Percentiles rank a stretch among this genome's conserved stretches.
Evolutionary conservation across 192 early-diverging fungal species (phyloP).

Genomic region (Rhizoclosmatium globosum): DNA sequence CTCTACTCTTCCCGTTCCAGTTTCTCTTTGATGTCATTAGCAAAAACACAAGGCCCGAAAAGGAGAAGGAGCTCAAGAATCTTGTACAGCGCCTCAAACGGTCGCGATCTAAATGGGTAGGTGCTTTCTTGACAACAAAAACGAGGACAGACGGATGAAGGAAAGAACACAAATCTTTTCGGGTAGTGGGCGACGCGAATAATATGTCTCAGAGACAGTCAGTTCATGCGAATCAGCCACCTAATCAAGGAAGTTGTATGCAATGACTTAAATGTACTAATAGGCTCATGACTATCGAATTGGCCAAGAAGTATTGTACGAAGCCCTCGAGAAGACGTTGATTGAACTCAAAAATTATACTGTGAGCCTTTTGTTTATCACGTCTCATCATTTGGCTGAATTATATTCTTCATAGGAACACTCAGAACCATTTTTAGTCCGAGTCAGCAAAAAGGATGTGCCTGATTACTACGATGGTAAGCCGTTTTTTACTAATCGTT

Average conservation of each 20-base stretch:
- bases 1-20: slow-evolving; percentile 38
- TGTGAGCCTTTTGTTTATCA: slow-evolving; percentile 35
- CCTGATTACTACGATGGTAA: slow-evolving; percentile 90
- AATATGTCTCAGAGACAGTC: too few relatives aligned
- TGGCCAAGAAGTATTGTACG: slow-evolving; percentile 92
- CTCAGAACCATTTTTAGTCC: slow-evolving; percentile 83
- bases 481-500: not conserved
- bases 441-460: slow-evolving; percentile 88
- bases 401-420: slow-evolving; percentile 65
- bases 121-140: slow-evolving; percentile 11
- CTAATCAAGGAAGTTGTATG: too few relatives aligned
- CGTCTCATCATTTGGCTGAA: not conserved
- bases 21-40: slow-evolving; percentile 81
- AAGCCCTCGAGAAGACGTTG: slow-evolving; percentile 85
- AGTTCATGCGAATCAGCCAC: too few relatives aligned
- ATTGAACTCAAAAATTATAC: slow-evolving; percentile 81
- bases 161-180: not conserved
- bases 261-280: not conserved
- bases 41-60: slow-evolving; percentile 63
- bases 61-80: slow-evolving; percentile 69
- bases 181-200: too few relatives aligned
- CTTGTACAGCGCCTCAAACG: slow-evolving; percentile 81
- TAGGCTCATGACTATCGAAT: slow-evolving; percentile 82
- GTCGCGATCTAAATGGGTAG: slow-evolving; percentile 85
- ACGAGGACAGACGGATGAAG: not conserved